Conservation (phyloP, 2,329 filamentous ascomycete species). For the Monilinia laxa region DNA sequence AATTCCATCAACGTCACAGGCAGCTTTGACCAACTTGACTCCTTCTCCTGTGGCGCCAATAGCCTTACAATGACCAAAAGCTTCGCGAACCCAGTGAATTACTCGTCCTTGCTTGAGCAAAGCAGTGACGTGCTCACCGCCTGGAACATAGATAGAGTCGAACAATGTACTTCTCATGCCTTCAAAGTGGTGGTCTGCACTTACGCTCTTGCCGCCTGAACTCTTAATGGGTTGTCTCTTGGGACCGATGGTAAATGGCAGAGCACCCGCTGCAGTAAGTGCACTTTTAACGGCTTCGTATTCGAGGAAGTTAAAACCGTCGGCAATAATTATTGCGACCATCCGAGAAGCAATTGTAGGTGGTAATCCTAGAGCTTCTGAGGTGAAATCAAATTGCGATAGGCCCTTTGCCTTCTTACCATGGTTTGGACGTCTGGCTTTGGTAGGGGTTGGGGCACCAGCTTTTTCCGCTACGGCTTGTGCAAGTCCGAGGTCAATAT, state of each 20-base stretch:
- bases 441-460: conserved; percentile 59
- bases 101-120: conserved; percentile 70
- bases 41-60: conserved; percentile 75
- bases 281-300: conserved; percentile 66
- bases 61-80: conserved; percentile 78
- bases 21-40: conserved; percentile 58
- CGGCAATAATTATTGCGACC: conserved; percentile 73
- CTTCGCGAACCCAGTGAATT: conserved; percentile 74
- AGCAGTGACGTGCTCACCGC: conserved; percentile 62
- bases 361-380: conserved; percentile 46
- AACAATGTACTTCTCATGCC: conserved; percentile 80
- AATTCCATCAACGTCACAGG: conserved; percentile 48
- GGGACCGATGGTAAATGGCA: conserved; percentile 71
- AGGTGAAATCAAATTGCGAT: conserved; percentile 67
- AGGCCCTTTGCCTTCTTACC: conserved; percentile 66
- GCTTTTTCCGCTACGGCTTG: conserved; percentile 68
- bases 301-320: conserved; percentile 68
- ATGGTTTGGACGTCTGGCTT: conserved; percentile 57
- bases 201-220: conserved; percentile 48
- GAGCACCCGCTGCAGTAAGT: conserved; percentile 59
- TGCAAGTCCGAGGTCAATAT: conserved; percentile 71
- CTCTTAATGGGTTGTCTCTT: conserved; percentile 60
- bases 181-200: conserved; percentile 76
- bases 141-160: conserved; percentile 75
- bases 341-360: conserved; percentile 70